Percentiles rank a stretch among this genome's conserved stretches.
phyloP scores from a whole-genome alignment of 768 basidiomycete species.

The Leucosporidium yakuticum region DNA sequence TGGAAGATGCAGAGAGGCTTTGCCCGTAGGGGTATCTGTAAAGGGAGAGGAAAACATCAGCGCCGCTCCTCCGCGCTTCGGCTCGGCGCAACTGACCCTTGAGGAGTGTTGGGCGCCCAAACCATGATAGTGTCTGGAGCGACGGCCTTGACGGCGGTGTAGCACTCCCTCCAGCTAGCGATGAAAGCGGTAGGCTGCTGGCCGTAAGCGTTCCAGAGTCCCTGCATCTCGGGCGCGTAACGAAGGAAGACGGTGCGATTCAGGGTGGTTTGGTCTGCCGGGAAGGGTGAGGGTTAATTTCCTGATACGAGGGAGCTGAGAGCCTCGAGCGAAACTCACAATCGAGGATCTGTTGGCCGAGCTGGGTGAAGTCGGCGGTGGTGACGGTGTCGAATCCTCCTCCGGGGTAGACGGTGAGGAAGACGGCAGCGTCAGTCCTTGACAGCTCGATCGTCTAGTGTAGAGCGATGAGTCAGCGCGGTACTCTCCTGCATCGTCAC shows the following conservation, averaged over 20 bases:
- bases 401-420: slow-evolving; percentile 40
- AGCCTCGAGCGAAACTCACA: slow-evolving; percentile 13
- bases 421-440: slow-evolving; percentile 39
- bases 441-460: slow-evolving; percentile 36
- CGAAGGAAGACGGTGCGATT: slow-evolving; percentile 39
- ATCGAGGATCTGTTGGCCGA: slow-evolving; percentile 39
- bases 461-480: background rate
- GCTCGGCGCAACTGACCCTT: slow-evolving; percentile 8
- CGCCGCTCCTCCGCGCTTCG: background rate
- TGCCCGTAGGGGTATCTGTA: slow-evolving; percentile 38
- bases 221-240: slow-evolving; percentile 42
- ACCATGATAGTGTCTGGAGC: slow-evolving; percentile 38
- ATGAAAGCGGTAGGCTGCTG: slow-evolving; percentile 35
- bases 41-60: background rate
- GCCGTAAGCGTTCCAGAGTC: slow-evolving; percentile 38
- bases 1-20: background rate
- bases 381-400: slow-evolving; percentile 31
- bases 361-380: slow-evolving; percentile 30
- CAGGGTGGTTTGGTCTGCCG: slow-evolving; percentile 30
- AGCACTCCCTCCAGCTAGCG: slow-evolving; percentile 31
- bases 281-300: background rate
- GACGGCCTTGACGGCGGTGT: slow-evolving; percentile 34
- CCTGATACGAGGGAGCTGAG: background rate
- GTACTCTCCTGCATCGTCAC: background rate
- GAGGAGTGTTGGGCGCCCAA: slow-evolving; percentile 39